phyloP scores from a whole-genome alignment of 78 protist species.

The Bodo saltans region DNA sequence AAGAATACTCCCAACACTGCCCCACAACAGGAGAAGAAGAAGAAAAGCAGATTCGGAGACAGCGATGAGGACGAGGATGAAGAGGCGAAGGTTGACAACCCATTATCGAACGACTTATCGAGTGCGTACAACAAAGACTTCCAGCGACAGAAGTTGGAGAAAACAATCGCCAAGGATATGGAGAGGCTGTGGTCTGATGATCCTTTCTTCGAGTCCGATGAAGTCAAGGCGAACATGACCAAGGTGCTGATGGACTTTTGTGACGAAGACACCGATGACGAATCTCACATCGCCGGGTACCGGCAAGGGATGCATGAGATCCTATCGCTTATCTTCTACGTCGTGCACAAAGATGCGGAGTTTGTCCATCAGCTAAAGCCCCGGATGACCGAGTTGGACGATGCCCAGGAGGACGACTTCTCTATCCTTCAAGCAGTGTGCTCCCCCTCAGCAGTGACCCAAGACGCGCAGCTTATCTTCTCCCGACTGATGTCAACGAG shows the following conservation, averaged over 20 bases:
- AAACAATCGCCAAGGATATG: not conserved
- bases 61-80: too few species aligned
- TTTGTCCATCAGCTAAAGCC: too few species aligned
- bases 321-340: not conserved
- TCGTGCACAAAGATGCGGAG: constrained; percentile 5
- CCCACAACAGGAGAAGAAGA: too few species aligned
- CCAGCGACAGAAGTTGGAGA: not conserved
- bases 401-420: not conserved
- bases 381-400: too few species aligned
- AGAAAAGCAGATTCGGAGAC: too few species aligned
- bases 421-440: not conserved
- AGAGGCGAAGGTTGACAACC: constrained; percentile 6
- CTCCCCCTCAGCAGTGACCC: not conserved
- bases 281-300: constrained; percentile 6
- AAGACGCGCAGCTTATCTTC: not conserved
- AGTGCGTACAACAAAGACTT: not conserved
- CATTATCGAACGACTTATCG: not conserved
- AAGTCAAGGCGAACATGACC: not conserved
- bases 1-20: too few species aligned
- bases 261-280: not conserved
- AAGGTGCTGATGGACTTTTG: too few species aligned
- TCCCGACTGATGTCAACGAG: not conserved
- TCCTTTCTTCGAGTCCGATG: not conserved
- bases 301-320: constrained; percentile 45
- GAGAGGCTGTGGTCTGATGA: not conserved